Percentiles rank a stretch among this genome's conserved stretches.
These are phyloP conservation scores for Juglanconis oblonga DNA, from an alignment of 2,329 filamentous ascomycete species.

Conservation along the genomic window DNA sequence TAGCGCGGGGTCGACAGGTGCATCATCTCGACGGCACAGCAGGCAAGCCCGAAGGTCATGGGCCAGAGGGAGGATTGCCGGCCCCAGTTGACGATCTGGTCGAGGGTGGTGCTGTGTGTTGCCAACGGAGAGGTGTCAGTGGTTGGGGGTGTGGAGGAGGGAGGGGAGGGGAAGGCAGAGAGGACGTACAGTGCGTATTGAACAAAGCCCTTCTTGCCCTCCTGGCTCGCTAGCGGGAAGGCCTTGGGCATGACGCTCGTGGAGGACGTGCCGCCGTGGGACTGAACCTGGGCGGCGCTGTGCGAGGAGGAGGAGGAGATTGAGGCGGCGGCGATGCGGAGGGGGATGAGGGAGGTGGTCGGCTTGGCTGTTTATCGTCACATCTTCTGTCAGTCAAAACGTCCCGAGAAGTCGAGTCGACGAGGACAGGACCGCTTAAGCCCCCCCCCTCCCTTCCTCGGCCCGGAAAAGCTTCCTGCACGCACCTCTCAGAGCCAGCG, in stretches of 20 bases:
- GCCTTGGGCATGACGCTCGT: constrained; percentile 60
- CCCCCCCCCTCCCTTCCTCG: neutral
- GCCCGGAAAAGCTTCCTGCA: constrained; percentile 7
- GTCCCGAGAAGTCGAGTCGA: no score
- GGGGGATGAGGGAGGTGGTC: constrained; percentile 58
- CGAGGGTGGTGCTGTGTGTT: constrained; percentile 64
- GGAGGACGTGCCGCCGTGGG: constrained; percentile 48
- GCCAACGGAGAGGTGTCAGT: neutral
- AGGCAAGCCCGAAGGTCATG: constrained; percentile 84
- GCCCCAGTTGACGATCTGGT: constrained; percentile 79
- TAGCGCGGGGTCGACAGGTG: constrained; percentile 83
- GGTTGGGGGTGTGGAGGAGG: neutral
- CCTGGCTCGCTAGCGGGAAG: constrained; percentile 75
- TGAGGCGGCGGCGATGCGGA: constrained; percentile 60
- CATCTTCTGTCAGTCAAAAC: neutral
- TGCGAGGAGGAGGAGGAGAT: constrained; percentile 65
- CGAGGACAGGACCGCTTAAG: no score
- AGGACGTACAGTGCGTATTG: constrained; percentile 78
- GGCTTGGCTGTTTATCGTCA: constrained; percentile 58
- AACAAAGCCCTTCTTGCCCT: constrained; percentile 73
- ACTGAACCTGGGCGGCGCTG: constrained; percentile 47
- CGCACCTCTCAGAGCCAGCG: constrained; percentile 52
- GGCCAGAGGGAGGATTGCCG: constrained; percentile 84
- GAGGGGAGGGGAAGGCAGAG: neutral
- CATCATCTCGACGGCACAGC: constrained; percentile 93